Evolutionary conservation across 495 filamentous ascomycete genomes (phyloP).

Genomic region (Tuber aestivum): DNA sequence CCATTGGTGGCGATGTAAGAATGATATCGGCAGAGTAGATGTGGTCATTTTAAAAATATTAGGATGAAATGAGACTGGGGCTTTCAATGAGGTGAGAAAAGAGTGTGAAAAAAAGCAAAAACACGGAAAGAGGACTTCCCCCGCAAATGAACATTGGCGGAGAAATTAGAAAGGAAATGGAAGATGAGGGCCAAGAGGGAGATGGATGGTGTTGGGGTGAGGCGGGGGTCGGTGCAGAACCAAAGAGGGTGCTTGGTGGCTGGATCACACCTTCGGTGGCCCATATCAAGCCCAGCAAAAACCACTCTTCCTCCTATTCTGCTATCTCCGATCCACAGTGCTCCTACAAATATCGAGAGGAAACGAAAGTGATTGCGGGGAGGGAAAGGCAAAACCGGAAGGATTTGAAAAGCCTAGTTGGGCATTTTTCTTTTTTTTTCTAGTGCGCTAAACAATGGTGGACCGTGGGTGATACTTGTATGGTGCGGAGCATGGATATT

Average conservation of each 20-base stretch:
- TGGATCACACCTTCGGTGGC: background rate
- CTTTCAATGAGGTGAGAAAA: background rate
- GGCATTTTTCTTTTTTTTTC: background rate
- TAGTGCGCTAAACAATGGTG: background rate
- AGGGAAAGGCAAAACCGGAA: background rate
- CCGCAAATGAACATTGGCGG: background rate
- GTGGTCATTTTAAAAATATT: background rate
- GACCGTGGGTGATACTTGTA: background rate
- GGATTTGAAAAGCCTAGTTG: background rate
- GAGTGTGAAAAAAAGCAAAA: background rate
- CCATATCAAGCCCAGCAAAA: background rate
- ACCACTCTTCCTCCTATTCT: background rate
- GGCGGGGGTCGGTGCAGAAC: background rate
- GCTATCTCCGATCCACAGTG: background rate
- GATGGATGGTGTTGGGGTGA: background rate
- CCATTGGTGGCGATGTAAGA: background rate
- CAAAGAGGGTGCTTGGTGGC: background rate
- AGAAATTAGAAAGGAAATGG: background rate
- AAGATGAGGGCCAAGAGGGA: background rate
- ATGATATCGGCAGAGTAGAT: constrained; percentile 1
- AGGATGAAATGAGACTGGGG: background rate
- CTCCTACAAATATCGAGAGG: background rate
- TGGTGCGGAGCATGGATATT: background rate
- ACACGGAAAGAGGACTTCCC: background rate
- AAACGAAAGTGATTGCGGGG: background rate